Evolutionary conservation across 2,329 filamentous ascomycete genomes (phyloP).

Genomic region (Mycogone perniciosa): DNA sequence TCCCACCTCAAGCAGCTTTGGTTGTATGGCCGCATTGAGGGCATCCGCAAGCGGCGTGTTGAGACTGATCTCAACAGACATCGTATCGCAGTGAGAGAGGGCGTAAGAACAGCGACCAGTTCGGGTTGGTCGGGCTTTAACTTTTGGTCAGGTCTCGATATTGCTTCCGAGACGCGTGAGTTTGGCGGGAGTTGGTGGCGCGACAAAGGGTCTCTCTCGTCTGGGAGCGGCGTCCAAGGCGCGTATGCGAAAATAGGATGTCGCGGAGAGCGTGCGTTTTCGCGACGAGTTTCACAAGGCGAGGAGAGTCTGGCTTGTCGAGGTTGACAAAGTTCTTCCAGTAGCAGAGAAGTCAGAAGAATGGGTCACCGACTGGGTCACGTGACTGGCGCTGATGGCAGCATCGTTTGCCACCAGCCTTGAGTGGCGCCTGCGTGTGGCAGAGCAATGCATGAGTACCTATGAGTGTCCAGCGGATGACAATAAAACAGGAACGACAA

Average conservation of each 20-base stretch:
- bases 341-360: conserved; percentile 20
- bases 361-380: conserved; percentile 22
- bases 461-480: too few relatives aligned
- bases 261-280: background rate
- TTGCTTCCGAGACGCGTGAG: conserved; percentile 7
- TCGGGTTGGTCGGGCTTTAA: background rate
- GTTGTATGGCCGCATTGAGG: conserved; percentile 75
- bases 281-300: background rate
- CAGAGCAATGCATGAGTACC: background rate
- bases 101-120: background rate
- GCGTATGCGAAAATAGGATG: background rate
- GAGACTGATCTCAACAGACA: conserved; percentile 71
- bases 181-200: conserved; percentile 1
- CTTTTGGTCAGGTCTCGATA: background rate
- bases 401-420: conserved; percentile 3
- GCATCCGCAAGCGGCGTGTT: conserved; percentile 80
- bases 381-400: conserved; percentile 20
- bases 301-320: conserved; percentile 4
- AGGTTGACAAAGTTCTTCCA: conserved; percentile 20
- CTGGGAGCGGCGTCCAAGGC: background rate
- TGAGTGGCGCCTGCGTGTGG: background rate
- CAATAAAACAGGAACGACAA: too few relatives aligned
- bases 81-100: conserved; percentile 35
- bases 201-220: background rate
- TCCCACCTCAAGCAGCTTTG: conserved; percentile 86